phyloP scores from a whole-genome alignment of 768 basidiomycete species.

The Naganishia vishniacii region DNA sequence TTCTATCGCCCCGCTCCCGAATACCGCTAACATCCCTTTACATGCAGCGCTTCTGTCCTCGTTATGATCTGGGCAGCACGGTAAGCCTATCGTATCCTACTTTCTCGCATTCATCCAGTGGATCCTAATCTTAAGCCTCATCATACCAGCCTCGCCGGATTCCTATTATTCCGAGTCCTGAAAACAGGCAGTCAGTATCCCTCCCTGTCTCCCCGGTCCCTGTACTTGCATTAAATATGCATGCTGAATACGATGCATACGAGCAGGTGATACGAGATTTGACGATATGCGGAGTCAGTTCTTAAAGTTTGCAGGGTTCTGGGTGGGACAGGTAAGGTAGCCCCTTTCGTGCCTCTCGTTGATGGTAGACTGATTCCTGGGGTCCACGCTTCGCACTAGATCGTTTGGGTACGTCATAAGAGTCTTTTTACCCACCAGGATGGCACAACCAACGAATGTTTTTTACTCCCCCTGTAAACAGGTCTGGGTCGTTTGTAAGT shows the following conservation, averaged over 20 bases:
- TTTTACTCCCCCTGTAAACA: conserved; percentile 49
- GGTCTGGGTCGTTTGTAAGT: conserved; percentile 51
- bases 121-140: no score
- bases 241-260: no score
- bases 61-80: conserved; percentile 65
- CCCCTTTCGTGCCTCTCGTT: no score
- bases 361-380: no score
- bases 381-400: no score
- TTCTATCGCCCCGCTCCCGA: not conserved
- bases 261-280: conserved; percentile 60
- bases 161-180: conserved; percentile 65
- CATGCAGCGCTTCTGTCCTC: conserved; percentile 49
- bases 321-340: conserved; percentile 52
- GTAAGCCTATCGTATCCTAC: no score
- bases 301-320: conserved; percentile 62
- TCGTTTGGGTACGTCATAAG: not conserved
- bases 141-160: conserved; percentile 59
- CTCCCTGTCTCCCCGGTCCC: not conserved
- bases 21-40: conserved; percentile 35
- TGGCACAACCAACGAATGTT: no score
- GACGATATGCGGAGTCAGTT: conserved; percentile 64
- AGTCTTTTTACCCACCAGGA: not conserved
- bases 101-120: not conserved
- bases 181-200: conserved; percentile 55
- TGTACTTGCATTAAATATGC: no score